A percentile compares a stretch with the other conserved stretches of the same genome.
Conservation (phyloP, 2,329 filamentous ascomycete species). For the Colletotrichum musae region DNA sequence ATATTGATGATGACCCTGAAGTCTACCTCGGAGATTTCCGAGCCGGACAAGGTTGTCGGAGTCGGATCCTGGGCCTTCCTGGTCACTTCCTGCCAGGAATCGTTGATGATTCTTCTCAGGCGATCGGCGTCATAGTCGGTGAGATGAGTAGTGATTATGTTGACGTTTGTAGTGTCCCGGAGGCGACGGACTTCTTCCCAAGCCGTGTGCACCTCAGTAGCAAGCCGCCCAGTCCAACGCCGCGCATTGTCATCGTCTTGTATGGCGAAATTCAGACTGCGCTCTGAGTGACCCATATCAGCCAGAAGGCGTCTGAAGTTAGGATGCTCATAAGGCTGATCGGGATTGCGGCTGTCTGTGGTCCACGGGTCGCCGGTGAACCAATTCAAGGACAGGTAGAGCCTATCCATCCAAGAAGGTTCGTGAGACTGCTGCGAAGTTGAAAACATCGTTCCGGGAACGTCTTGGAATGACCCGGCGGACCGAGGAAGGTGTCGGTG, state of each 20-base stretch:
- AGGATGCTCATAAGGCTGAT: background rate
- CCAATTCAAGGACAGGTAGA: conserved; percentile 8
- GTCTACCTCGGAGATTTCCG: background rate
- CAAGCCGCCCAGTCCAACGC: background rate
- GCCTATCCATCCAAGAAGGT: conserved; percentile 14
- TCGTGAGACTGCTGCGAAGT: background rate
- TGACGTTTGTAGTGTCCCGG: background rate
- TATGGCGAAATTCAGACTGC: background rate
- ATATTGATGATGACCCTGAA: background rate
- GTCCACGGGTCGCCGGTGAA: conserved; percentile 1
- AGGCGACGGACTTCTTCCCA: background rate
- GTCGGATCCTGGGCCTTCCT: background rate
- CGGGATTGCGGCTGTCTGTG: background rate
- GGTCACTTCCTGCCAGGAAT: background rate
- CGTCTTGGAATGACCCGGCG: too few species aligned
- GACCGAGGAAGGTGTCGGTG: background rate
- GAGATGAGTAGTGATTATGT: background rate
- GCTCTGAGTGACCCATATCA: background rate
- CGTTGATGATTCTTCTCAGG: background rate
- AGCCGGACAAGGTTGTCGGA: background rate
- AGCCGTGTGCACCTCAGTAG: background rate
- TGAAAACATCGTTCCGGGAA: too few species aligned
- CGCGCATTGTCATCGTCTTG: background rate
- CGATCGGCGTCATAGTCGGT: background rate
- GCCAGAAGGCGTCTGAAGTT: background rate